Evolutionary conservation across 2,329 filamentous ascomycete genomes (phyloP), one percentile per base, ranked within the genome.

Genomic region (Aspergillus latus): DNA sequence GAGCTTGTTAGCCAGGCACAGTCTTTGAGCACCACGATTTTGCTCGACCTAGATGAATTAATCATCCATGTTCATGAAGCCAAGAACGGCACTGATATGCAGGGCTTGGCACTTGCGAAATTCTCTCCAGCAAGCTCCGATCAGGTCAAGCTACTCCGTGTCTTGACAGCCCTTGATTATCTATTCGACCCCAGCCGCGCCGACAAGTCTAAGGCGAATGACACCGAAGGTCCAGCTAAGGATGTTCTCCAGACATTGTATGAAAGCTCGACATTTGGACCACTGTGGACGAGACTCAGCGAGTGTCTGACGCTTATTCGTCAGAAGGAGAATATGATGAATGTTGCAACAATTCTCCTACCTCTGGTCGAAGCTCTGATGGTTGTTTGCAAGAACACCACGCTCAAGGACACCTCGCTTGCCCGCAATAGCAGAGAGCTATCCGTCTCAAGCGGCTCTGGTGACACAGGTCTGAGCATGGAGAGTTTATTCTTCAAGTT

Each of bases 341-440:
- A 96, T 67, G 92, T 99, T 55, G 95, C 94, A 30, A 97, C 93
- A 0, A 97, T 97, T 61, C 82, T 99, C 28, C 80, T 97, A 36
- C 94, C 94, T 30, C 80, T 99, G 30, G 97, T 99, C 59, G 94
- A 99, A 74, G 91, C 92, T 5, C 80, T 99, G 59, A 99, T 99
- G 94, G 94, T 99, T 52, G 92, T 99, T 29, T 99, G 95, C 83
- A 99, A 97, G 80, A 97, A 97, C 73, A 96, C 92, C 7, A 89
- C 91, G 1, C 80, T 92, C 52, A 88, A 87, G 68, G 89, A 94
- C 59, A 77, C 85, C 28, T 74, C 82, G 1, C 64, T 81, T 39
- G 67, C 70, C 71, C 82, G 71, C 55, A 74, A 71, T 37, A 76
- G 73, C 60, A 89, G 88, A 68, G 89, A 94, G 47, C 82, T 90